Conservation (phyloP, 2,329 filamentous ascomycete genomes). For the Aspergillus oerlinghausenensis region DNA sequence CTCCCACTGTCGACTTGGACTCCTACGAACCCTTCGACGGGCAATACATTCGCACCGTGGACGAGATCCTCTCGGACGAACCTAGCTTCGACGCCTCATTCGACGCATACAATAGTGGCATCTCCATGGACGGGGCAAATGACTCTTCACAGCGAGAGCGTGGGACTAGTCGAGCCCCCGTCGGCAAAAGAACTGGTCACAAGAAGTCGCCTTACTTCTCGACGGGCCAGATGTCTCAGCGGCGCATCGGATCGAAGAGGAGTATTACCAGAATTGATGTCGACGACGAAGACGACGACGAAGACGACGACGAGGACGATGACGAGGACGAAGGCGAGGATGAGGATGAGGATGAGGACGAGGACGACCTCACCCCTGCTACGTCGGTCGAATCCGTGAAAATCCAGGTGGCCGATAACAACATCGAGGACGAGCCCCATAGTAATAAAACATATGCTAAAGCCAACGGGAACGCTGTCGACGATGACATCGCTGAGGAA, state of each 20-base stretch:
- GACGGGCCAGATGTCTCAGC: neutral
- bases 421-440: neutral
- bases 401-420: neutral
- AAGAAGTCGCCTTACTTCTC: conserved; percentile 9
- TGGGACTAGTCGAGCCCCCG: neutral
- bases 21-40: conserved; percentile 20
- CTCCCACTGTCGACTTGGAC: conserved; percentile 15
- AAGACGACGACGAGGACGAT: neutral
- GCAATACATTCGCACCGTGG: conserved; percentile 13
- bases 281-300: neutral
- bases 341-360: neutral
- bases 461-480: neutral
- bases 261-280: conserved; percentile 3
- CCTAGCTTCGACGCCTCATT: conserved; percentile 15
- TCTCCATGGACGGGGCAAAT: neutral
- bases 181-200: neutral
- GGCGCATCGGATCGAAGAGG: neutral
- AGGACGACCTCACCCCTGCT: neutral
- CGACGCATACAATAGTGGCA: conserved; percentile 6
- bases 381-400: neutral
- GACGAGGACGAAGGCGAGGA: neutral
- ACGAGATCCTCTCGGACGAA: conserved; percentile 24
- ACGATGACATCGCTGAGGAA: conserved; percentile 10
- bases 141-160: neutral
- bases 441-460: neutral